Conservation (phyloP, 441 rosid genomes). For the Heliophila coronopifolia region DNA sequence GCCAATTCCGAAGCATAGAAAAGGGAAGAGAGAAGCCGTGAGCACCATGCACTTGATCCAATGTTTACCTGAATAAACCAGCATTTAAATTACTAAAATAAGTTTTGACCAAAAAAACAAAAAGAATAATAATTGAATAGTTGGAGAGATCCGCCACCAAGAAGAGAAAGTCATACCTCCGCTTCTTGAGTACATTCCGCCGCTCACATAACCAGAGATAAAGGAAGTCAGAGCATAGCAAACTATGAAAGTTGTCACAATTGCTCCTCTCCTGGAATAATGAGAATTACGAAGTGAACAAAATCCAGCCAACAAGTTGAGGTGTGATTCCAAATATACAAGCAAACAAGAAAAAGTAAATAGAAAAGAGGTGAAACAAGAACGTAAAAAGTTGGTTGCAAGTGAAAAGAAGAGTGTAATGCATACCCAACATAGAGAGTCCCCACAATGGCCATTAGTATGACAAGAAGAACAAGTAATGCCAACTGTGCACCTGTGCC, state of each 20-base stretch:
- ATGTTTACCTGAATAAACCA: conserved; percentile 53
- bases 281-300: neutral
- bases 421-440: conserved; percentile 88
- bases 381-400: neutral
- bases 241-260: conserved; percentile 89
- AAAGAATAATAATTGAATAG: too few relatives aligned
- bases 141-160: neutral
- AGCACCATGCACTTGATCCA: conserved; percentile 98
- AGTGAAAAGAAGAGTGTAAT: conserved; percentile 16
- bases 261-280: conserved; percentile 92
- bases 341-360: neutral
- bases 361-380: neutral
- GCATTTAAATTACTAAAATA: neutral
- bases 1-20: conserved; percentile 88
- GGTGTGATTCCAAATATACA: neutral
- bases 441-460: conserved; percentile 85
- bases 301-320: neutral
- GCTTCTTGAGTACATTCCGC: conserved; percentile 97
- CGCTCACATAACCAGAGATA: conserved; percentile 94
- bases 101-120: neutral
- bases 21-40: conserved; percentile 88
- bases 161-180: conserved; percentile 55
- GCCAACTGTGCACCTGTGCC: conserved; percentile 97
- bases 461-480: conserved; percentile 89
- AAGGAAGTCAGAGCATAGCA: conserved; percentile 98